A percentile compares a stretch with the other conserved stretches of the same genome.
These are phyloP conservation scores for Brassica cretica DNA, from an alignment of 345 rosid genomes.

Conservation along the genomic window DNA sequence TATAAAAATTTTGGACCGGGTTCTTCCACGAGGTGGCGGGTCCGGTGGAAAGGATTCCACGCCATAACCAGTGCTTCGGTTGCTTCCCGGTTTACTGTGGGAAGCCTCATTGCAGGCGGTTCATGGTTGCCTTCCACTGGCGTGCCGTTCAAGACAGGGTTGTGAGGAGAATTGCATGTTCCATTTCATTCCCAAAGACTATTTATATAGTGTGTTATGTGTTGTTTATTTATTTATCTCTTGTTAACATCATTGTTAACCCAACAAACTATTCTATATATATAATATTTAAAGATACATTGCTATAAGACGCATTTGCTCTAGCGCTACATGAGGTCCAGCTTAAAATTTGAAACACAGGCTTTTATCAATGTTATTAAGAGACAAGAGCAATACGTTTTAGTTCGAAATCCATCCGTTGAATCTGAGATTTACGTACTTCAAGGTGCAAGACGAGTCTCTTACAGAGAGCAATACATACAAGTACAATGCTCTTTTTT, in stretches of 20 bases:
- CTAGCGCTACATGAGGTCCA: background rate
- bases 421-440: background rate
- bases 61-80: slow-evolving; percentile 57
- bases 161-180: slow-evolving; percentile 40
- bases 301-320: background rate
- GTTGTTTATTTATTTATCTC: slow-evolving; percentile 27
- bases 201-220: background rate
- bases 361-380: background rate
- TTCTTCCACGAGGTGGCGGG: slow-evolving; percentile 60
- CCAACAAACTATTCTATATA: background rate
- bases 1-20: slow-evolving; percentile 69
- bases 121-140: slow-evolving; percentile 78
- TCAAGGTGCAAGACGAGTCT: too few species aligned
- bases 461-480: too few species aligned
- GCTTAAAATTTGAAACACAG: background rate
- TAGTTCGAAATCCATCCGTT: background rate
- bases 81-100: slow-evolving; percentile 68
- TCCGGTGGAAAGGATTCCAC: slow-evolving; percentile 68
- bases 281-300: background rate
- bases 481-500: too few species aligned
- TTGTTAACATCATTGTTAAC: background rate
- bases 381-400: background rate
- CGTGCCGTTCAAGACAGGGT: slow-evolving; percentile 63
- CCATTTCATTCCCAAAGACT: too few species aligned
- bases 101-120: slow-evolving; percentile 63